Conservation (phyloP, 1,139 yeast genomes). For the Geotrichum australiense region DNA sequence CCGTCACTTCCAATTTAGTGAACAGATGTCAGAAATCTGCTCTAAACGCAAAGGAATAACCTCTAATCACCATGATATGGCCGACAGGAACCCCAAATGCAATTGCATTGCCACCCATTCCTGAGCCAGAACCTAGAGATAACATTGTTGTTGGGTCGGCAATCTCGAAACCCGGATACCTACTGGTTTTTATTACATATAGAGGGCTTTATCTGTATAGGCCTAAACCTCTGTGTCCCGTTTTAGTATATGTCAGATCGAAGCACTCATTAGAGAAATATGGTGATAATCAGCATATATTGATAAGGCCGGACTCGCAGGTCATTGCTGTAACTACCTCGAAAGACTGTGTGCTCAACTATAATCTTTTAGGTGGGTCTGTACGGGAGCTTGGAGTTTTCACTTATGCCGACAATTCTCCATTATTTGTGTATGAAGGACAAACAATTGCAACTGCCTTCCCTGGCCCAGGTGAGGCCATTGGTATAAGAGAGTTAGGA, state of each 20-base stretch:
- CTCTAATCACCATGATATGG: conserved; percentile 18
- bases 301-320: conserved; percentile 32
- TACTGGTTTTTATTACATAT: conserved; percentile 21
- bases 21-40: too few relatives aligned
- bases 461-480: conserved; percentile 39
- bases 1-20: too few relatives aligned
- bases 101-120: conserved; percentile 14
- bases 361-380: conserved; percentile 23
- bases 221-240: conserved; percentile 31
- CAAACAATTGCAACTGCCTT: conserved; percentile 22
- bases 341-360: conserved; percentile 28
- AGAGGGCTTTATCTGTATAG: conserved; percentile 23
- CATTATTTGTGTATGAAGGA: conserved; percentile 17
- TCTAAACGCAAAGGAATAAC: too few relatives aligned
- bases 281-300: conserved; percentile 30
- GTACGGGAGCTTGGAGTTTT: conserved; percentile 16
- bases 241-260: conserved; percentile 31
- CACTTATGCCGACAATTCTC: conserved; percentile 18
- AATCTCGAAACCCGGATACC: conserved; percentile 21
- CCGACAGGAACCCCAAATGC: conserved; percentile 20
- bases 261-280: conserved; percentile 26
- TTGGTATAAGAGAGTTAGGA: conserved; percentile 34
- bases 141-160: conserved; percentile 20
- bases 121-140: conserved; percentile 17
- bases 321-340: conserved; percentile 32